These are phyloP conservation scores for Microdochium trichocladiopsis DNA, from an alignment of 2,329 filamentous ascomycete genomes.

Conservation along the genomic window DNA sequence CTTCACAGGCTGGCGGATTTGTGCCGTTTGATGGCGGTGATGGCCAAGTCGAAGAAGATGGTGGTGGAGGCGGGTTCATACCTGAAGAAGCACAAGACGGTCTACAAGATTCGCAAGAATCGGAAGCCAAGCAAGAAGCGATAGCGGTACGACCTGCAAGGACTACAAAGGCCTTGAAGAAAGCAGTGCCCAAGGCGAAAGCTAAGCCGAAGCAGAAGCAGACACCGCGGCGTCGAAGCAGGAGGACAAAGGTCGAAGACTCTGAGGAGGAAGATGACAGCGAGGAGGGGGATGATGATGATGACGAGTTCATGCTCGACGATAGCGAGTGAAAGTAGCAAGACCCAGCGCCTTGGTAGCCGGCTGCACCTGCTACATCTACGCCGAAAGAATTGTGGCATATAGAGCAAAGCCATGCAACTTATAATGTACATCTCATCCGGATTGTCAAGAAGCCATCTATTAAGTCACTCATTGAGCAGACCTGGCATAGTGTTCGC, in stretches of 20 bases:
- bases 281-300: background rate
- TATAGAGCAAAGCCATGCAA: no score
- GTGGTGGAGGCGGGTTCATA: background rate
- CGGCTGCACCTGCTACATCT: no score
- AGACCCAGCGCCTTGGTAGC: background rate
- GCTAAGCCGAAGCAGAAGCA: conserved; percentile 5
- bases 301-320: background rate
- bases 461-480: no score
- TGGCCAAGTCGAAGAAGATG: background rate
- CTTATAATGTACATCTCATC: no score
- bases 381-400: no score
- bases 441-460: no score
- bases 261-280: conserved; percentile 1
- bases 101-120: background rate
- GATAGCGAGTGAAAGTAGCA: background rate
- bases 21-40: background rate
- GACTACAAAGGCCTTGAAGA: background rate
- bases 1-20: background rate
- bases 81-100: background rate
- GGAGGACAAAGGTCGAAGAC: background rate
- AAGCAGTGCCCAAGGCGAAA: conserved; percentile 4
- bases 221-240: conserved; percentile 1
- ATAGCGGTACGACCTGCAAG: background rate
- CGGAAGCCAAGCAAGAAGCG: background rate
- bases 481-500: no score